Evolutionary conservation across 108 stramenopile species (phyloP), one percentile per base, ranked within the genome.

Genomic region (Cyclotella atomus): DNA sequence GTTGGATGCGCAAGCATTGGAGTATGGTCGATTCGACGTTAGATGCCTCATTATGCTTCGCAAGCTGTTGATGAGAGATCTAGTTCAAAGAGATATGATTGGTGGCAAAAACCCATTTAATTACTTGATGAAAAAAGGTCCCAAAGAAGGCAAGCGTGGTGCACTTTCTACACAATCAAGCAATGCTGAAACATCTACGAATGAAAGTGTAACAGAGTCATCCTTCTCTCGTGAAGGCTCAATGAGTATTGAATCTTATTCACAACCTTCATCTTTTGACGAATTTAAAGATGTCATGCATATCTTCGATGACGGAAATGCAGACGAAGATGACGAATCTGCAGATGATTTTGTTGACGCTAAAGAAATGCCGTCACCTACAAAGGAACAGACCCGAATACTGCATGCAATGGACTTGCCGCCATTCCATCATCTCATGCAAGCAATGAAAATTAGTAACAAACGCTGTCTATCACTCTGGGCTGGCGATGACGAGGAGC

Each of bases 21-120:
- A 83, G 24, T 97, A 97, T 80, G 94, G 88, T 23, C 68, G 91
- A 60, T 88, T 79, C 53, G 96, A 97, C 70, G 89, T 94, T 19
- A 88, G 89, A 24, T 95, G 86, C 67, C 72, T 97, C 16, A 55
- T 94, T 53, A 57, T 61, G 27, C 53, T 96, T 59, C 79, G 91
- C 27, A 83, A 68, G 73, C 79, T 93, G 2, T 82, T 95, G 85
- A 87, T 88, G n/a, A 85, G 91, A 62, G 91, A 95, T 72, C 81
- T 95, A 55, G 65, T 76, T 1, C 70, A 68, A 53, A 17, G 65
- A 23, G 76, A 85, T 59, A 59, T 87, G 49, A 67, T 73, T 14
- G 70, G 60, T 35, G 64, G 36, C 34, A 57, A 34, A 25, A 46
- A 21, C 32, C 44, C 29, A 14, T 65, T 45, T 3, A 30, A 32